Evolutionary conservation across 1,139 yeast species (phyloP).

Genomic region (Sugiyamaella japonica): DNA sequence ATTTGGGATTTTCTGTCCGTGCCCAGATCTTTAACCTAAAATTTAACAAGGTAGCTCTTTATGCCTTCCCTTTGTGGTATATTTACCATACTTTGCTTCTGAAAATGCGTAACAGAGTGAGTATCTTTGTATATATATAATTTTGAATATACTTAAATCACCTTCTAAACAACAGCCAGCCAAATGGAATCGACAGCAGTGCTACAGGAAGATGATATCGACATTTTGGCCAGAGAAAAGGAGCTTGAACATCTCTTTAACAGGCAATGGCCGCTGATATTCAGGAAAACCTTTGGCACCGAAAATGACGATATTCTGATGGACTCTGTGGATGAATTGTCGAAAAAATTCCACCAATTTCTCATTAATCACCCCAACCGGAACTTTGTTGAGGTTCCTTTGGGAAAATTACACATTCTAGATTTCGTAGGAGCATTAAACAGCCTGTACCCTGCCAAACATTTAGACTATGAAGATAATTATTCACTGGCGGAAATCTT

Average conservation of each 20-base stretch:
- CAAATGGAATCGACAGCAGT: constrained; percentile 2
- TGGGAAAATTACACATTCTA: constrained; percentile 18
- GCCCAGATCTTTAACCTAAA: neutral
- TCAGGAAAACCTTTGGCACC: neutral
- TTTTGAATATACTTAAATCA: neutral
- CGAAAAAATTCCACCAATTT: constrained; percentile 11
- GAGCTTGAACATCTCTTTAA: constrained; percentile 10
- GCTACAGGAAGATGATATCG: neutral
- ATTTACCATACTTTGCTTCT: neutral
- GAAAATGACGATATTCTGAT: constrained; percentile 5
- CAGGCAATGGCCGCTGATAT: constrained; percentile 16
- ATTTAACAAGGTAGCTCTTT: neutral
- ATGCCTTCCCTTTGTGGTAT: neutral
- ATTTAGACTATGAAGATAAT: constrained; percentile 7
- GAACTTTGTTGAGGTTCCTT: constrained; percentile 15
- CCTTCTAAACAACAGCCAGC: neutral
- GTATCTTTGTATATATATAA: too few relatives aligned
- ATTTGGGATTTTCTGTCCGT: neutral
- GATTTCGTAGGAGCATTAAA: constrained; percentile 17
- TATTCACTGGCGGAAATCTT: constrained; percentile 10
- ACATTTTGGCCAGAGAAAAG: neutral
- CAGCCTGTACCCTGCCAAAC: constrained; percentile 10
- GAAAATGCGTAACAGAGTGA: too few relatives aligned
- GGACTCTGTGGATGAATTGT: constrained; percentile 12
- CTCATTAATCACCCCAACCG: neutral